These are phyloP conservation scores for Ceratocystiopsis minuta DNA, from an alignment of 2,329 filamentous ascomycete genomes.

Conservation along the genomic window DNA sequence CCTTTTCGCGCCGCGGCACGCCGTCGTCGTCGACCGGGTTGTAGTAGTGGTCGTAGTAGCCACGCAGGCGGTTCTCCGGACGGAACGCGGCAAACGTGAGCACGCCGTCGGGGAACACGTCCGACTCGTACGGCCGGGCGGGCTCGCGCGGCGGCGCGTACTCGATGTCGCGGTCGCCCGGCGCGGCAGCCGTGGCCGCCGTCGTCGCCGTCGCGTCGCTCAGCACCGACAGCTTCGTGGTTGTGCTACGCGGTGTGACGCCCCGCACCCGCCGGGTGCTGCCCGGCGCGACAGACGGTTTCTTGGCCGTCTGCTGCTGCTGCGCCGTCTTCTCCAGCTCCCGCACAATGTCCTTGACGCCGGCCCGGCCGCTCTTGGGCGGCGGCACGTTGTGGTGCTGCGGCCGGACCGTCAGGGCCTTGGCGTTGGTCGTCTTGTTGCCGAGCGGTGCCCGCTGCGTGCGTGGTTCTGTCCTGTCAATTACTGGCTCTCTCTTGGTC, in stretches of 20 bases:
- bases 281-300: conserved; percentile 35
- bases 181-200: conserved; percentile 24
- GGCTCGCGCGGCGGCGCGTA: conserved; percentile 65
- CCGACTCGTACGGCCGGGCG: conserved; percentile 49
- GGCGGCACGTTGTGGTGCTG: conserved; percentile 22
- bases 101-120: conserved; percentile 41
- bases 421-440: conserved; percentile 92
- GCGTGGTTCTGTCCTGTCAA: conserved; percentile 32
- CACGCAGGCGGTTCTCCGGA: conserved; percentile 40
- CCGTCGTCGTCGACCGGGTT: conserved; percentile 51
- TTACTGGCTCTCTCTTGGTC: conserved; percentile 1
- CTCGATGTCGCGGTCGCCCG: conserved; percentile 61
- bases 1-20: conserved; percentile 40
- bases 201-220: conserved; percentile 12
- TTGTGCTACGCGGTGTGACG: conserved; percentile 30
- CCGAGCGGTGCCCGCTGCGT: conserved; percentile 61
- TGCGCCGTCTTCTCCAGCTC: conserved; percentile 43
- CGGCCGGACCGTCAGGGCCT: conserved; percentile 27
- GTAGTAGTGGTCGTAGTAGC: conserved; percentile 41
- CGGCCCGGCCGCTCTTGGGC: conserved; percentile 20
- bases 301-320: conserved; percentile 10
- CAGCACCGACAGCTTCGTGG: conserved; percentile 45
- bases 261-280: conserved; percentile 40
- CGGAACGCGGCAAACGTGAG: conserved; percentile 40
- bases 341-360: conserved; percentile 38